Evolutionary conservation across 2,329 filamentous ascomycete species (phyloP).

Genomic region (Tolypocladium inflatum): DNA sequence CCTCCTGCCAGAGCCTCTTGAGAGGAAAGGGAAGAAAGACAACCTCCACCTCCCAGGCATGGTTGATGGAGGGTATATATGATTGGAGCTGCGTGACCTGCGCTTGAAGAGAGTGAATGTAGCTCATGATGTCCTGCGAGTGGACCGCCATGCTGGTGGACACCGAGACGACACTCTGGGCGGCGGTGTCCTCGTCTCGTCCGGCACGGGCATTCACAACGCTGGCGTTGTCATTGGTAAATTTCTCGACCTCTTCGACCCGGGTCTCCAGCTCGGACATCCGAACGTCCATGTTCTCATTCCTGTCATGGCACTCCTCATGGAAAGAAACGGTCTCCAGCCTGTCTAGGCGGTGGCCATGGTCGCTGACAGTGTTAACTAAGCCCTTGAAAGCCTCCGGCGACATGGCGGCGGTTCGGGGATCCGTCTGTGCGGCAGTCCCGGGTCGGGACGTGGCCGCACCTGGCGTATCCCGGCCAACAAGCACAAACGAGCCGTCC

Average conservation of each 20-base stretch:
- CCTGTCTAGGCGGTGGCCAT: constrained; percentile 56
- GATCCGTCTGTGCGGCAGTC: constrained; percentile 17
- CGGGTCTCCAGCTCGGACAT: constrained; percentile 60
- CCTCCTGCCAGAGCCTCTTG: constrained; percentile 44
- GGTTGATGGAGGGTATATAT: constrained; percentile 47
- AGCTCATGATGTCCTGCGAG: constrained; percentile 36
- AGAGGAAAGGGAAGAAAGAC: constrained; percentile 64
- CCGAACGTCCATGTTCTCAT: constrained; percentile 57
- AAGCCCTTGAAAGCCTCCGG: constrained; percentile 34
- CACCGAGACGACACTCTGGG: constrained; percentile 36
- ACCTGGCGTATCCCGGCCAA: constrained; percentile 6
- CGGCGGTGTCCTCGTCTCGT: constrained; percentile 31
- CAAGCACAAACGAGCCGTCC: constrained; percentile 15
- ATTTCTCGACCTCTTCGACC: constrained; percentile 49
- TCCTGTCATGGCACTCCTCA: constrained; percentile 59
- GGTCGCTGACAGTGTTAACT: constrained; percentile 44
- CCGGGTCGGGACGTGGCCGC: constrained; percentile 7
- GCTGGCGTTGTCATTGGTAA: constrained; percentile 36
- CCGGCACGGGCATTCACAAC: constrained; percentile 24
- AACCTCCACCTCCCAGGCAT: constrained; percentile 68
- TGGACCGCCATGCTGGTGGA: constrained; percentile 32
- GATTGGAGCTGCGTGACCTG: constrained; percentile 49
- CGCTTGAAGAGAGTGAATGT: constrained; percentile 39
- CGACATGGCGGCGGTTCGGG: constrained; percentile 13
- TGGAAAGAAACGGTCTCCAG: constrained; percentile 65